These are phyloP conservation scores for Inonotus hispidus DNA, from an alignment of 1,284 basidiomycete species.

Conservation along the genomic window DNA sequence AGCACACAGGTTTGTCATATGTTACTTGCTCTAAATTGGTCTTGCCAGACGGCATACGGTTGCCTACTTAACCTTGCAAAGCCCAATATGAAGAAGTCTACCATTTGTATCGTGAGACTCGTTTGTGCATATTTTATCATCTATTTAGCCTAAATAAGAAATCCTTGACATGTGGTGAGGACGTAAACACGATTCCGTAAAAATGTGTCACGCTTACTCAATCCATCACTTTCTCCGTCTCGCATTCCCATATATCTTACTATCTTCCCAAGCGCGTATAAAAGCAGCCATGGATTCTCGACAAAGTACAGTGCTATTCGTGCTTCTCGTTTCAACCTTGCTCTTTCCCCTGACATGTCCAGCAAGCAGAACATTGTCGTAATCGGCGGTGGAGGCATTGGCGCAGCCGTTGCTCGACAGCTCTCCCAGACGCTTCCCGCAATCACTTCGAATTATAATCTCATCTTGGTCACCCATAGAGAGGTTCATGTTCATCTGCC, in stretches of 20 bases:
- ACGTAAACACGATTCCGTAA: not conserved
- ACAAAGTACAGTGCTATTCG: not conserved
- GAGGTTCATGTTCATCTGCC: slow-evolving; percentile 32
- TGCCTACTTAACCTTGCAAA: no score
- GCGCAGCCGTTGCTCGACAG: slow-evolving; percentile 26
- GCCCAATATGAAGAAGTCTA: no score
- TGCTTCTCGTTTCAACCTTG: not conserved
- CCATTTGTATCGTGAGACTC: no score
- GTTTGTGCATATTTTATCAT: no score
- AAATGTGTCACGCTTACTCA: not conserved
- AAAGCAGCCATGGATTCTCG: not conserved
- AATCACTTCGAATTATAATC: slow-evolving; percentile 25
- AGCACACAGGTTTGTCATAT: no score
- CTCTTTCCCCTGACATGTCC: not conserved
- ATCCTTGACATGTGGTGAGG: no score
- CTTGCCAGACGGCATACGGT: no score
- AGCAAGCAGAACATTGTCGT: slow-evolving; percentile 32
- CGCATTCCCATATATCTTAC: not conserved
- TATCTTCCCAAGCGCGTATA: not conserved
- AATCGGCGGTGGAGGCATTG: slow-evolving; percentile 34
- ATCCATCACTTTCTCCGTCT: not conserved
- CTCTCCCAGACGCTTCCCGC: slow-evolving; percentile 32
- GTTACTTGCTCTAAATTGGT: no score
- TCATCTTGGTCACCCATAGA: slow-evolving; percentile 32
- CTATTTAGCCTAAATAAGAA: no score